Conservation (phyloP, 768 basidiomycete genomes). For the Tricholoma sp. region DNA sequence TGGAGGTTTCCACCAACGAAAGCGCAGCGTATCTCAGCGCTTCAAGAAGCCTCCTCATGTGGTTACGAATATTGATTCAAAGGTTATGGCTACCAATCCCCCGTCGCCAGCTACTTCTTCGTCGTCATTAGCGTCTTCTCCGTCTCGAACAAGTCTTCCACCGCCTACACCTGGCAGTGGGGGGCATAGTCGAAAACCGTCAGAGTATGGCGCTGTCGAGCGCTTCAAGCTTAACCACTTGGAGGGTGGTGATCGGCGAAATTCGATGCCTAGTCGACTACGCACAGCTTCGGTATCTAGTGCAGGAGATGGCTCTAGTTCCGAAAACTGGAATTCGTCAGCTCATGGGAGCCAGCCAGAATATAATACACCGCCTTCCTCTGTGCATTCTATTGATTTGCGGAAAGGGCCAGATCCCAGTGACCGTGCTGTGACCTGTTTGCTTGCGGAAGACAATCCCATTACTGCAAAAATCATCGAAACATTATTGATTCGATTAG, state of each 20-base stretch:
- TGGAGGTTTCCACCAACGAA: conserved; percentile 48
- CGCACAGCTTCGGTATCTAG: conserved; percentile 85
- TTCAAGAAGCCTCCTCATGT: conserved; percentile 80
- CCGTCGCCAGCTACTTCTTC: conserved; percentile 91
- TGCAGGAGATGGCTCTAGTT: conserved; percentile 72
- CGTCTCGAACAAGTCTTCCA: conserved; percentile 68
- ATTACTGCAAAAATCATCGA: conserved; percentile 98
- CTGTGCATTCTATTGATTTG: conserved; percentile 80
- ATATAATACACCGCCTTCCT: conserved; percentile 71
- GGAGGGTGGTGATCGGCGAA: conserved; percentile 71
- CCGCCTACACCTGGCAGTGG: conserved; percentile 66
- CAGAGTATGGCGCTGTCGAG: conserved; percentile 84
- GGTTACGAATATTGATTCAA: conserved; percentile 64
- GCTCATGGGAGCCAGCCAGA: conserved; percentile 51
- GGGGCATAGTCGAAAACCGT: conserved; percentile 80
- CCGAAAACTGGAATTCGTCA: conserved; percentile 66
- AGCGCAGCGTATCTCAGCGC: conserved; percentile 77
- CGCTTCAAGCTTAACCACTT: conserved; percentile 82
- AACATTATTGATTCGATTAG: conserved; percentile 87
- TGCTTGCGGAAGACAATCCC: conserved; percentile 96
- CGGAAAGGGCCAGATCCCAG: conserved; percentile 70
- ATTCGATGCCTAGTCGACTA: conserved; percentile 82
- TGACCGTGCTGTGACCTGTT: conserved; percentile 87
- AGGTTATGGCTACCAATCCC: conserved; percentile 63
- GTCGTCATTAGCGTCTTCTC: conserved; percentile 87